These are phyloP conservation scores for Alternaria sp. DNA, from an alignment of 2,329 filamentous ascomycete species.

Conservation along the genomic window DNA sequence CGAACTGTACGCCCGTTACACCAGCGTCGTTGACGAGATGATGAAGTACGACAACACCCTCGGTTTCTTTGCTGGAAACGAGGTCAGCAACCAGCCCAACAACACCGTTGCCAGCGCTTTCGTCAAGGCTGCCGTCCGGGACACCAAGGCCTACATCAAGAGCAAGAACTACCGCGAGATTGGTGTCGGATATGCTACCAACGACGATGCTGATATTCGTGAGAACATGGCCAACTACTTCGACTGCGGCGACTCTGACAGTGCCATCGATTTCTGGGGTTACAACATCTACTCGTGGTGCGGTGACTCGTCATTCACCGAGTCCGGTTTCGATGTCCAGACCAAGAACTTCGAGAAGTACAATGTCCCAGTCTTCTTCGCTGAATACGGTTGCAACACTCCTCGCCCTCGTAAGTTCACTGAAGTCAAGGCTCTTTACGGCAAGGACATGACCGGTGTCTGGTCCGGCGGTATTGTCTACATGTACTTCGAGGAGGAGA, in stretches of 20 bases:
- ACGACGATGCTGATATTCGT: conserved; percentile 87
- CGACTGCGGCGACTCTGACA: conserved; percentile 76
- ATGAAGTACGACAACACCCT: conserved; percentile 88
- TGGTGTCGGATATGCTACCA: conserved; percentile 94
- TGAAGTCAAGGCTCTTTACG: conserved; percentile 85
- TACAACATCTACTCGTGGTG: conserved; percentile 99
- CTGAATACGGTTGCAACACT: conserved; percentile 96
- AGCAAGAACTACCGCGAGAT: conserved; percentile 77
- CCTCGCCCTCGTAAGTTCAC: conserved; percentile 78
- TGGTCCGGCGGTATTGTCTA: conserved; percentile 98
- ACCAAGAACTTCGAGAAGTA: conserved; percentile 88
- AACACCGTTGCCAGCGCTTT: conserved; percentile 92
- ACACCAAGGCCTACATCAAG: conserved; percentile 95
- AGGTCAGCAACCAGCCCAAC: conserved; percentile 88
- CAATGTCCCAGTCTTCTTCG: conserved; percentile 96
- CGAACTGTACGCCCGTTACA: conserved; percentile 82
- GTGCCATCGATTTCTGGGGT: conserved; percentile 94
- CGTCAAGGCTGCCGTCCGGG: conserved; percentile 97
- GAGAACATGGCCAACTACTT: conserved; percentile 88
- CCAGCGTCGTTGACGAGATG: conserved; percentile 81
- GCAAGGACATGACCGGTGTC: conserved; percentile 80
- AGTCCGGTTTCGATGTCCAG: conserved; percentile 83
- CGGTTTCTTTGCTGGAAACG: conserved; percentile 98
- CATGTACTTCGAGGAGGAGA: conserved; percentile 94
- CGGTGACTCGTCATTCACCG: conserved; percentile 77